phyloP scores from a whole-genome alignment of 1,284 basidiomycete species.

The Trichosporon asahii region DNA sequence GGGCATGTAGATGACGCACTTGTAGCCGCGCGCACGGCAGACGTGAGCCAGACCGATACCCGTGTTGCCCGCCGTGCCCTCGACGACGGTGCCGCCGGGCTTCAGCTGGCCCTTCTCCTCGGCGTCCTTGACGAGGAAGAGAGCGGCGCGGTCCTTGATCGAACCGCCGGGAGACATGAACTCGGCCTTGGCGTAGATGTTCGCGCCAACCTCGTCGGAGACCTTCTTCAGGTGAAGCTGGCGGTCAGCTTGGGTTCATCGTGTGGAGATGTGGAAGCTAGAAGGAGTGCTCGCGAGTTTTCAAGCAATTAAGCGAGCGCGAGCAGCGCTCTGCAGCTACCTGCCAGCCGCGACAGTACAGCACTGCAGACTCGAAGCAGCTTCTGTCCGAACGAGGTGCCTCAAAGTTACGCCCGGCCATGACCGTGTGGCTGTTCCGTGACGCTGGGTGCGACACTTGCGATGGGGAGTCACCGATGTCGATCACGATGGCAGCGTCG shows the following conservation, averaged over 20 bases:
- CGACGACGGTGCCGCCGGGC: conserved; percentile 91
- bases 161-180: conserved; percentile 99
- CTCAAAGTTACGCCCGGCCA: too few relatives aligned
- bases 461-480: too few relatives aligned
- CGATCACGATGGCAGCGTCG: neutral
- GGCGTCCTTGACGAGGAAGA: conserved; percentile 84
- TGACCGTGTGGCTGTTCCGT: neutral
- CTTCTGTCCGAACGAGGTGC: too few relatives aligned
- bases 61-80: conserved; percentile 98
- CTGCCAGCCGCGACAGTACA: too few relatives aligned
- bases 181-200: conserved; percentile 91
- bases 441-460: neutral
- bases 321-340: too few relatives aligned
- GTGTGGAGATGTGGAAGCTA: too few relatives aligned
- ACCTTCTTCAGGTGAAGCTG: conserved; percentile 80
- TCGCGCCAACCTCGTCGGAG: conserved; percentile 84
- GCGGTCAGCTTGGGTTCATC: neutral
- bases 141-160: conserved; percentile 95
- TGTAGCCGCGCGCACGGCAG: conserved; percentile 87
- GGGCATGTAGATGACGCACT: conserved; percentile 99
- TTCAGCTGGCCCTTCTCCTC: conserved; percentile 73
- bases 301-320: too few relatives aligned
- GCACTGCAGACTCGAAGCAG: too few relatives aligned
- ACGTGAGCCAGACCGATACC: conserved; percentile 93
- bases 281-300: too few relatives aligned